Evolutionary conservation across 768 basidiomycete genomes (phyloP).

Genomic region (Boletus rufocinnamomeus): DNA sequence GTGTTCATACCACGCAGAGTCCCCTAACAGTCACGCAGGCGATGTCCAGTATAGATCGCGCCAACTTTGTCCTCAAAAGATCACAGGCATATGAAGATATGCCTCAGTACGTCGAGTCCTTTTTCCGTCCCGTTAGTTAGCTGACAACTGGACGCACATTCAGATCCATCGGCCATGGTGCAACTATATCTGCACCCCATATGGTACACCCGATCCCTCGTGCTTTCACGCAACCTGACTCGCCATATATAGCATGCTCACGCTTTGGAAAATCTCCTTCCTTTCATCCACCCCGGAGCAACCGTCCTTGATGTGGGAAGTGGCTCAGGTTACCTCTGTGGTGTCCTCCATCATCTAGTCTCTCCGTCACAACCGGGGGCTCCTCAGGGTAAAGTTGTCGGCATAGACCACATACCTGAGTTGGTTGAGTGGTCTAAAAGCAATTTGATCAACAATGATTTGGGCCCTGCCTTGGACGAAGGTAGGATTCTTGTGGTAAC

Average conservation of each 20-base stretch:
- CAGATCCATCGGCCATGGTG: constrained; percentile 77
- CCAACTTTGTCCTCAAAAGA: constrained; percentile 57
- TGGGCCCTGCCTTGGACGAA: constrained; percentile 52
- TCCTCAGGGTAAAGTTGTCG: constrained; percentile 64
- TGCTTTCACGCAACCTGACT: background rate
- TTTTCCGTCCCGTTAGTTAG: constrained; percentile 15
- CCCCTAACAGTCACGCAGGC: constrained; percentile 44
- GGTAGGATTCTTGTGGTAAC: constrained; percentile 61
- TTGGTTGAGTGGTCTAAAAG: constrained; percentile 68
- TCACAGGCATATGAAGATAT: constrained; percentile 73
- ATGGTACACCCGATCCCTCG: constrained; percentile 58
- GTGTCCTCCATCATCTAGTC: constrained; percentile 78
- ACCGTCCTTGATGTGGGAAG: constrained; percentile 88
- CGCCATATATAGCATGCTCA: constrained; percentile 71
- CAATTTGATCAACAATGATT: constrained; percentile 70
- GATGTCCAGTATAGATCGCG: constrained; percentile 69
- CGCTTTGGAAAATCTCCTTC: constrained; percentile 75
- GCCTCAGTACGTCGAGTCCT: constrained; percentile 57
- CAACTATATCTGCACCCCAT: constrained; percentile 96
- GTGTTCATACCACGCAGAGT: background rate
- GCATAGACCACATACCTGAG: constrained; percentile 88
- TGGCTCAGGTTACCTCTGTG: constrained; percentile 85
- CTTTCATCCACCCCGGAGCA: constrained; percentile 67
- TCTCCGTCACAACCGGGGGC: constrained; percentile 21
- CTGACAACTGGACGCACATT: background rate